These are phyloP conservation scores for Blepharisma japonicum DNA, from an alignment of 73 alveolate species.

Conservation along the genomic window DNA sequence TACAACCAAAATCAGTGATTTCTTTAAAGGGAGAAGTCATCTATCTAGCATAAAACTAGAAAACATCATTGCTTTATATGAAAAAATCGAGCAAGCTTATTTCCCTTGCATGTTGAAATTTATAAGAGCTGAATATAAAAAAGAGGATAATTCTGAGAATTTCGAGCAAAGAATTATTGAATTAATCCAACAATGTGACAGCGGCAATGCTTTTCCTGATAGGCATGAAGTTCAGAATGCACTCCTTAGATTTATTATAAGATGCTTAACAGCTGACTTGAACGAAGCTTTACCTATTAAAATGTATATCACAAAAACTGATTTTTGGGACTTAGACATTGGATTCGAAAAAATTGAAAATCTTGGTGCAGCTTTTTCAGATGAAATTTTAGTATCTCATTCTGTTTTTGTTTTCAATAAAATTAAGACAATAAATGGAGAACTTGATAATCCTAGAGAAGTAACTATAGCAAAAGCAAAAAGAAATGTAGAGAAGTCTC, in stretches of 20 bases:
- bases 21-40: neutral
- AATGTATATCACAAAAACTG: too few relatives aligned
- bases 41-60: neutral
- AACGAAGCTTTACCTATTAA: neutral
- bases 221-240: neutral
- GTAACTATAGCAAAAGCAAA: too few relatives aligned
- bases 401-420: too few relatives aligned
- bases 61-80: neutral
- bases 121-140: neutral
- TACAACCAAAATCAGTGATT: neutral
- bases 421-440: too few relatives aligned
- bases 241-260: slow-evolving; percentile 23
- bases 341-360: too few relatives aligned
- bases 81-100: neutral
- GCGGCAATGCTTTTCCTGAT: neutral
- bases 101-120: neutral
- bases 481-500: too few relatives aligned
- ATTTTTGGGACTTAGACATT: too few relatives aligned
- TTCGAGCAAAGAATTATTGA: neutral
- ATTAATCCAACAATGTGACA: neutral
- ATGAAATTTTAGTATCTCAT: too few relatives aligned
- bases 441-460: too few relatives aligned
- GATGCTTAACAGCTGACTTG: slow-evolving; percentile 11
- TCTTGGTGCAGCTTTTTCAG: too few relatives aligned
- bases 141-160: neutral